phyloP scores from a whole-genome alignment of 2,329 filamentous ascomycete species.

The Sphaceloma murrayae region DNA sequence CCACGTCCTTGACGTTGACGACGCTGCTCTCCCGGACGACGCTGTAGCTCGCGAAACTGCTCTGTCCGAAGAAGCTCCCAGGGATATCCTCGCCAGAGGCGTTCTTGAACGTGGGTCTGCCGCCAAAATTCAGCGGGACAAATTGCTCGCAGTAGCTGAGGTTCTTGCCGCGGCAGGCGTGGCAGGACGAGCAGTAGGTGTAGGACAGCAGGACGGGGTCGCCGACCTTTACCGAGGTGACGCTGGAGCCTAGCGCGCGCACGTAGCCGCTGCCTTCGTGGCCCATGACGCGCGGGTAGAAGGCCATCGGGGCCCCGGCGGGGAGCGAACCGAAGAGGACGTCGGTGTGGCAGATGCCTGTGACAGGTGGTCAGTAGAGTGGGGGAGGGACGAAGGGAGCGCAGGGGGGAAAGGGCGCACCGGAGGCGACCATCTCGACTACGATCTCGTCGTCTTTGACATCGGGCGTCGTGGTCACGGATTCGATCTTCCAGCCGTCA shows the following conservation, averaged over 20 bases:
- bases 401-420: neutral
- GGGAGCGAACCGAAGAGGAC: constrained; percentile 37
- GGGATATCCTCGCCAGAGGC: constrained; percentile 25
- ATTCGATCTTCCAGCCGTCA: constrained; percentile 34
- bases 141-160: constrained; percentile 43
- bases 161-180: constrained; percentile 39
- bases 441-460: constrained; percentile 40
- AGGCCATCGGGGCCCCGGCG: constrained; percentile 29
- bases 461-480: constrained; percentile 29
- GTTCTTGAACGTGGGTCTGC: constrained; percentile 20
- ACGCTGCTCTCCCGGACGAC: constrained; percentile 34
- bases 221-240: constrained; percentile 34
- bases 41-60: constrained; percentile 35
- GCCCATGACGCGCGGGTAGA: constrained; percentile 42
- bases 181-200: constrained; percentile 39
- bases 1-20: constrained; percentile 34
- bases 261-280: constrained; percentile 47
- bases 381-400: neutral
- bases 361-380: neutral
- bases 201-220: constrained; percentile 43
- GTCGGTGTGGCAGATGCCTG: constrained; percentile 49
- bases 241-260: constrained; percentile 35
- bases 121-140: constrained; percentile 38
- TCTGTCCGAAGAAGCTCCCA: constrained; percentile 42
- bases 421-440: constrained; percentile 42